Evolutionary conservation across 1,139 yeast species (phyloP).

Genomic region (Hansenula sp.): DNA sequence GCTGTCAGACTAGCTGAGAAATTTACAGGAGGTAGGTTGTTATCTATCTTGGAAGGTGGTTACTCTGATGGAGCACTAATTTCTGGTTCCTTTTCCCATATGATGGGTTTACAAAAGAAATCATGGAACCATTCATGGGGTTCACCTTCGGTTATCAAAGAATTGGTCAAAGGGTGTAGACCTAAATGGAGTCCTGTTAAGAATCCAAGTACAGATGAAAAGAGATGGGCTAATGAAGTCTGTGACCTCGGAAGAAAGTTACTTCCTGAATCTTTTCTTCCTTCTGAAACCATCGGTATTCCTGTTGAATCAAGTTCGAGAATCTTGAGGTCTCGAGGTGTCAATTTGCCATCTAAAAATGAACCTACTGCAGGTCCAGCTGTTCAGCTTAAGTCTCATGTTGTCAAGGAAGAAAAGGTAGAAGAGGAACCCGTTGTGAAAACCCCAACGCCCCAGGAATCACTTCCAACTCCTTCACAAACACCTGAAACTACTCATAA

Average conservation of each 20-base stretch:
- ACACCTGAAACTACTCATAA: no score
- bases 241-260: constrained; percentile 63
- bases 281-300: neutral
- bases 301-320: constrained; percentile 4
- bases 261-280: constrained; percentile 44
- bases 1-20: constrained; percentile 61
- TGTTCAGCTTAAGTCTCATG: no score
- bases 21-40: constrained; percentile 57
- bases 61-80: constrained; percentile 81
- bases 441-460: neutral
- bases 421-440: constrained; percentile 11
- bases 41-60: constrained; percentile 82
- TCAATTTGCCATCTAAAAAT: constrained; percentile 5
- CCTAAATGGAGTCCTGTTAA: constrained; percentile 61
- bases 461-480: no score
- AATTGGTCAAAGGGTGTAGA: constrained; percentile 66
- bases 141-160: constrained; percentile 57
- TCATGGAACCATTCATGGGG: constrained; percentile 68
- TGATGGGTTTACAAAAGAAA: constrained; percentile 58
- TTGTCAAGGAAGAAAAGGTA: no score
- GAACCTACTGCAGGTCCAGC: no score
- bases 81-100: constrained; percentile 78
- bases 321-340: constrained; percentile 12
- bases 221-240: constrained; percentile 65
- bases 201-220: constrained; percentile 41